These are phyloP conservation scores for Akanthomyces muscarius DNA, from an alignment of 2,329 filamentous ascomycete species.

Conservation along the genomic window DNA sequence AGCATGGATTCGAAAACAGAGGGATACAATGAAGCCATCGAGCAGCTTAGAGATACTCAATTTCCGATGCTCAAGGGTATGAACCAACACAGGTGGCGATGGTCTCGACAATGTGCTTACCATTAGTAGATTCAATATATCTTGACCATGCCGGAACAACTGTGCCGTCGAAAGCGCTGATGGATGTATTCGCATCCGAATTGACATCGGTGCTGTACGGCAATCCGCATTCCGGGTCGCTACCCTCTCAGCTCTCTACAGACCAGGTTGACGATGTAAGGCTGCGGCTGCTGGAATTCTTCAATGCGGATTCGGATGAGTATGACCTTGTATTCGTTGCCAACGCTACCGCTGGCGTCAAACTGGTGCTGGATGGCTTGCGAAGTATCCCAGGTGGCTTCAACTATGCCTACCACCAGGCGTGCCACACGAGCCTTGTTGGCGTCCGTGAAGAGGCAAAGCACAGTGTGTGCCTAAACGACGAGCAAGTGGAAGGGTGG, in stretches of 20 bases:
- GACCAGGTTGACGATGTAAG: slow-evolving; percentile 72
- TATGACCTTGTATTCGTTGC: slow-evolving; percentile 90
- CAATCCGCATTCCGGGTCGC: slow-evolving; percentile 86
- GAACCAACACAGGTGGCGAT: neutral
- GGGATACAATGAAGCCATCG: slow-evolving; percentile 56
- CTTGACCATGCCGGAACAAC: slow-evolving; percentile 97
- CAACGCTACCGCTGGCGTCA: slow-evolving; percentile 88
- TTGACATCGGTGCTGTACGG: slow-evolving; percentile 78
- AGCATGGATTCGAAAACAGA: slow-evolving; percentile 17
- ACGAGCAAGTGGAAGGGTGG: slow-evolving; percentile 63
- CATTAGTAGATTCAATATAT: slow-evolving; percentile 63
- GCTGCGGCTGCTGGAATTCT: slow-evolving; percentile 66
- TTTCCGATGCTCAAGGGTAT: slow-evolving; percentile 68
- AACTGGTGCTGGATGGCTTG: slow-evolving; percentile 77
- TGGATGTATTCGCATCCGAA: slow-evolving; percentile 74
- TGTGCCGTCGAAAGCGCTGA: slow-evolving; percentile 71
- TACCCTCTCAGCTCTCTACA: slow-evolving; percentile 73
- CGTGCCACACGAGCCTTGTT: slow-evolving; percentile 82
- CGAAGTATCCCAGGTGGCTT: slow-evolving; percentile 67
- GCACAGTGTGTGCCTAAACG: slow-evolving; percentile 61
- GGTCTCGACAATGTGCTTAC: neutral
- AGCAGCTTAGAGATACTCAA: slow-evolving; percentile 54
- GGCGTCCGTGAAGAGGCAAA: slow-evolving; percentile 71
- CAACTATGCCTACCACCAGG: slow-evolving; percentile 76
- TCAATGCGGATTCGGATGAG: slow-evolving; percentile 73